Conservation (phyloP, 1,284 basidiomycete genomes). For the Apiotrichum sp. region DNA sequence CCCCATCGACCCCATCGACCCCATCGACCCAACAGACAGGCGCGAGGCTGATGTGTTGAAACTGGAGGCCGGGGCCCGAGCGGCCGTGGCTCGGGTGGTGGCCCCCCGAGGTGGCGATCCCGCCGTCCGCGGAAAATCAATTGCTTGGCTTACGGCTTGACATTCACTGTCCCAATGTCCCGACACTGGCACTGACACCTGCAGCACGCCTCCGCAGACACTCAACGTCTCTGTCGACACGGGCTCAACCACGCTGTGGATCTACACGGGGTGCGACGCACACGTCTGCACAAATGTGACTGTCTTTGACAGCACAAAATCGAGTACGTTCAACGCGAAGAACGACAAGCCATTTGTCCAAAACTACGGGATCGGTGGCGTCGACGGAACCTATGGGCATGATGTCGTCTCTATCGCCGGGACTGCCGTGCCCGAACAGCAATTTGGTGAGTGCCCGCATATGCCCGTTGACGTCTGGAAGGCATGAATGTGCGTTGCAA, state of each 20-base stretch:
- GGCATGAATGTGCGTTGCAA: too few relatives aligned
- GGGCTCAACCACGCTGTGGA: constrained; percentile 39
- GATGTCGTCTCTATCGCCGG: not conserved
- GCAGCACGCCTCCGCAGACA: constrained; percentile 33
- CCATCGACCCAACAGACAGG: too few relatives aligned
- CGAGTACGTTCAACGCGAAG: constrained; percentile 27
- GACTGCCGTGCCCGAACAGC: not conserved
- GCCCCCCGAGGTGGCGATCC: too few relatives aligned
- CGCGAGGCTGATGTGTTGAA: too few relatives aligned
- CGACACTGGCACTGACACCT: not conserved
- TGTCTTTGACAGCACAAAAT: constrained; percentile 27
- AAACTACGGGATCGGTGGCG: not conserved
- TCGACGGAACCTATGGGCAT: not conserved
- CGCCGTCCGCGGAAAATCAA: too few relatives aligned
- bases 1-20: too few relatives aligned
- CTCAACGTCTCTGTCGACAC: constrained; percentile 48
- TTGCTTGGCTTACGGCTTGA: too few relatives aligned
- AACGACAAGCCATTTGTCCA: constrained; percentile 4
- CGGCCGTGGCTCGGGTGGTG: too few relatives aligned
- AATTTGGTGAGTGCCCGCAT: constrained; percentile 4
- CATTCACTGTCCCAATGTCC: not conserved
- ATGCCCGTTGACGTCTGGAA: too few relatives aligned
- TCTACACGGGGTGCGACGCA: not conserved
- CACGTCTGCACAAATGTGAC: constrained; percentile 12
- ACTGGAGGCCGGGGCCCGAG: too few relatives aligned